A percentile compares a stretch with the other conserved stretches of the same genome.
Conservation (phyloP, 2,329 filamentous ascomycete genomes). For the Penicillium sp. region DNA sequence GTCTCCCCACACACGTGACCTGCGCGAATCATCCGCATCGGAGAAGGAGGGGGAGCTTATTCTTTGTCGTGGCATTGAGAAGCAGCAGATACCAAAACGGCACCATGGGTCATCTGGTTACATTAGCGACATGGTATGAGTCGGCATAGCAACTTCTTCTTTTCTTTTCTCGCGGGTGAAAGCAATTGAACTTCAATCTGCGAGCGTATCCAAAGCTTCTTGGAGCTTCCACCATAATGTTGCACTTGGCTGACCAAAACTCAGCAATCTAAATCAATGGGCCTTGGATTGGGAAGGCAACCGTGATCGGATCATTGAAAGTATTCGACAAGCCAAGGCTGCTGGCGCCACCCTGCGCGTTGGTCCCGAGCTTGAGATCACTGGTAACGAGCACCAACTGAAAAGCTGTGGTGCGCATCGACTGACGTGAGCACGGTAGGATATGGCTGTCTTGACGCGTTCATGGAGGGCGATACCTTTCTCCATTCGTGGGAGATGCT, state of each 20-base stretch:
- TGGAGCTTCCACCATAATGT: not conserved
- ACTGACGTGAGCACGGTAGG: conserved; percentile 11
- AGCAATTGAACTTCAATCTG: too few species aligned
- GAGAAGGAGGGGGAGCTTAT: not conserved
- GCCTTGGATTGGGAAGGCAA: conserved; percentile 61
- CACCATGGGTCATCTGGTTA: conserved; percentile 37
- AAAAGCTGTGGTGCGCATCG: not conserved
- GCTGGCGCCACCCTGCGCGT: conserved; percentile 58
- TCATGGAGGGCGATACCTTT: conserved; percentile 53
- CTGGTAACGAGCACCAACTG: conserved; percentile 34
- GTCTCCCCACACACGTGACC: conserved; percentile 20
- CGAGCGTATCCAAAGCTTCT: too few species aligned
- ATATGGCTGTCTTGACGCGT: conserved; percentile 65
- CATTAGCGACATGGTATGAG: conserved; percentile 42
- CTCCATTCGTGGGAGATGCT: conserved; percentile 60
- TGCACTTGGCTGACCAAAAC: not conserved
- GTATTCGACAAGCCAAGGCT: conserved; percentile 55
- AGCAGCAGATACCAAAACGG: not conserved
- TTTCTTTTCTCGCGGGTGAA: too few species aligned
- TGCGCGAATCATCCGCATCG: conserved; percentile 1
- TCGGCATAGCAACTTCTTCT: too few species aligned
- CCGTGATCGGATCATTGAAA: conserved; percentile 56
- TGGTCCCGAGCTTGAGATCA: conserved; percentile 51
- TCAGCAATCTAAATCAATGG: conserved; percentile 41
- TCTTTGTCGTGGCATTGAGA: not conserved